Evolutionary conservation across 2,329 filamentous ascomycete genomes (phyloP), one percentile per base, ranked within the genome.

Genomic region (Scytalidium lignicola): DNA sequence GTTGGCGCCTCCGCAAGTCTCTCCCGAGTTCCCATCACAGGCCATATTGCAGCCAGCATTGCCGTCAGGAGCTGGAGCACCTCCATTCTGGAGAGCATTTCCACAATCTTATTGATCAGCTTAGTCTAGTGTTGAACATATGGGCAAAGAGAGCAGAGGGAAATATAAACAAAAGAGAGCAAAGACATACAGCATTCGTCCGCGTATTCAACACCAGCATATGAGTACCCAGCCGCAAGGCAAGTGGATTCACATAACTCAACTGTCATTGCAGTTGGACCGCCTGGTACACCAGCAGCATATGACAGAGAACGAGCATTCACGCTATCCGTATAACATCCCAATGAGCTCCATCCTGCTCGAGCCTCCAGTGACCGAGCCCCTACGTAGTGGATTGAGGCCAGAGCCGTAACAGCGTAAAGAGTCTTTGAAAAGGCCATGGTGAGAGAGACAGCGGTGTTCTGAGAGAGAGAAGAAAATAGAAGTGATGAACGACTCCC

Each of bases 151-250:
- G 22, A 19, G 46, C 37, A 28, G n/a, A 21, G 39, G 17, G 41
- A n/a, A 22, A 15, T 13, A 18, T 17, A 40, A 37, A 32, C 15
- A 44, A 29, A 26, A 21, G 43, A 43, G 9, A 29, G 29, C 13
- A 13, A 42, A 8, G 12, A 46, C 46, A 42, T 48, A 48, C 42
- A 46, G 47, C 47, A 49, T 40, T 46, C 47, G 13, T 22, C 46
- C 18, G 21, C 10, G 17, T 45, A 49, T 42, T 49, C 47, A 10
- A 49, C 22, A 2, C 47, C 47, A n/a, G 47, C 47, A 19, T 29
- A 29, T 21, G 32, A 45, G 43, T 45, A 49, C n/a, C 43, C 47
- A 10, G 43, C 32, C 10, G 46, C 32, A 10, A n/a, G 39, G 40
- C 46, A 48, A 19, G 29, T 42, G 8, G 46, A 15, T 9, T 39